Percentiles rank a stretch among this genome's conserved stretches.
Conservation (phyloP, 495 filamentous ascomycete species). For the Aspergillus cavernicola region DNA sequence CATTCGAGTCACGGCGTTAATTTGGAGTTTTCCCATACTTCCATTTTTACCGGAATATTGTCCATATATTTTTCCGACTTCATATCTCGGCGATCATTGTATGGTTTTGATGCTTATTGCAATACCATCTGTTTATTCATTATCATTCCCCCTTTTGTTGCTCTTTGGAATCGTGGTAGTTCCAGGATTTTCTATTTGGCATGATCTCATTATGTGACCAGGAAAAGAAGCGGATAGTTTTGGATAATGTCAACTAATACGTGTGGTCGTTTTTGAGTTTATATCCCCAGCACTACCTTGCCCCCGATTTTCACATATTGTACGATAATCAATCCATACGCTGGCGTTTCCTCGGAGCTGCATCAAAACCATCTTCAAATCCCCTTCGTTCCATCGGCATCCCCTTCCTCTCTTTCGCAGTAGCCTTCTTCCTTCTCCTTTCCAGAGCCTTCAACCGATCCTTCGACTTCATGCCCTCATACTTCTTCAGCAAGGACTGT, state of each 20-base stretch:
- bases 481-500: slow-evolving; percentile 71
- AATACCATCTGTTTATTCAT: slow-evolving; percentile 19
- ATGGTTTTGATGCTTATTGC: slow-evolving; percentile 15
- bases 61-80: slow-evolving; percentile 9
- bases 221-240: slow-evolving; percentile 10
- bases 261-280: not conserved
- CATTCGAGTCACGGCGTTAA: slow-evolving; percentile 15
- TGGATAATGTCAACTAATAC: slow-evolving; percentile 20
- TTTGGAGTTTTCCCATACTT: slow-evolving; percentile 1
- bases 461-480: slow-evolving; percentile 71
- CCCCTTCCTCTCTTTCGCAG: slow-evolving; percentile 73
- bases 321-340: slow-evolving; percentile 25
- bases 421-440: slow-evolving; percentile 77
- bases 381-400: slow-evolving; percentile 66
- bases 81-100: slow-evolving; percentile 13
- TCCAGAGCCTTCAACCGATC: slow-evolving; percentile 78
- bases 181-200: slow-evolving; percentile 5
- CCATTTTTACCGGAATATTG: slow-evolving; percentile 8
- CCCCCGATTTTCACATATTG: too few relatives aligned
- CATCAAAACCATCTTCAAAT: slow-evolving; percentile 18
- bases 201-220: slow-evolving; percentile 8
- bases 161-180: slow-evolving; percentile 2
- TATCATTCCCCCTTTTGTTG: slow-evolving; percentile 15
- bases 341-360: slow-evolving; percentile 28
- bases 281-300: not conserved